Percentiles rank a stretch among this genome's conserved stretches.
Conservation (phyloP, 495 filamentous ascomycete species). For the Podospora pseudopauciseta region DNA sequence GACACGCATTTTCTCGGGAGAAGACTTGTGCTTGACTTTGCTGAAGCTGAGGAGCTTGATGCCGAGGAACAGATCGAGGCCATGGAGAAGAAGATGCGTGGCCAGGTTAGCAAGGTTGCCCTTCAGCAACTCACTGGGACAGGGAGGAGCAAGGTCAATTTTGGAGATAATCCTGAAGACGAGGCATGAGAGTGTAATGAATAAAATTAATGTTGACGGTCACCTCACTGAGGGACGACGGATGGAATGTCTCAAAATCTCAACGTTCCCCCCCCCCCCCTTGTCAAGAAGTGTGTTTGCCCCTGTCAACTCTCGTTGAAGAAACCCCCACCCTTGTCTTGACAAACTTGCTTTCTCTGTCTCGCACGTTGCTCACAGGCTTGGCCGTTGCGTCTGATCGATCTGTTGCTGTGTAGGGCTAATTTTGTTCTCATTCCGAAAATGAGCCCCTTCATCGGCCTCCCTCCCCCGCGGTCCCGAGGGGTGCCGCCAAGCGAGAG, state of each 20-base stretch:
- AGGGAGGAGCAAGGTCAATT: slow-evolving; percentile 82
- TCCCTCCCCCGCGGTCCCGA: slow-evolving; percentile 11
- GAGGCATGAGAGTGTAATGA: slow-evolving; percentile 35
- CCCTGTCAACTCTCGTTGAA: slow-evolving; percentile 15
- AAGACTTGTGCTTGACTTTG: slow-evolving; percentile 84
- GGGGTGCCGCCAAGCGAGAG: slow-evolving; percentile 11
- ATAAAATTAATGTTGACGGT: slow-evolving; percentile 12
- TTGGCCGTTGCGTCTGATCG: slow-evolving; percentile 18
- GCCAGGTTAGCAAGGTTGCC: slow-evolving; percentile 82
- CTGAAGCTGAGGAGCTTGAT: slow-evolving; percentile 77
- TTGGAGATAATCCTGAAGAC: slow-evolving; percentile 68
- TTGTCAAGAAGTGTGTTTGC: slow-evolving; percentile 5
- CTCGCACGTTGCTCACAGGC: slow-evolving; percentile 5
- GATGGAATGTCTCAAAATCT: slow-evolving; percentile 11
- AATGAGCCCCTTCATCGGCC: slow-evolving; percentile 13
- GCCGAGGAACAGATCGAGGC: slow-evolving; percentile 92
- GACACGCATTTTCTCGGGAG: slow-evolving; percentile 92
- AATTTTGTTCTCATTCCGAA: slow-evolving; percentile 30
- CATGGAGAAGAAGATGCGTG: slow-evolving; percentile 91
- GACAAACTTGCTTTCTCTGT: slow-evolving; percentile 19
- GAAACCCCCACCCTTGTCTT: slow-evolving; percentile 15
- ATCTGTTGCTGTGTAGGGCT: slow-evolving; percentile 19
- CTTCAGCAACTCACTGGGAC: slow-evolving; percentile 78
- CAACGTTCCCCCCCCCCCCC: slow-evolving; percentile 10
- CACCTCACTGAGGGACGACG: neutral